Conservation (phyloP, 2,329 filamentous ascomycete species). For the Pleoardoris graminearum region DNA sequence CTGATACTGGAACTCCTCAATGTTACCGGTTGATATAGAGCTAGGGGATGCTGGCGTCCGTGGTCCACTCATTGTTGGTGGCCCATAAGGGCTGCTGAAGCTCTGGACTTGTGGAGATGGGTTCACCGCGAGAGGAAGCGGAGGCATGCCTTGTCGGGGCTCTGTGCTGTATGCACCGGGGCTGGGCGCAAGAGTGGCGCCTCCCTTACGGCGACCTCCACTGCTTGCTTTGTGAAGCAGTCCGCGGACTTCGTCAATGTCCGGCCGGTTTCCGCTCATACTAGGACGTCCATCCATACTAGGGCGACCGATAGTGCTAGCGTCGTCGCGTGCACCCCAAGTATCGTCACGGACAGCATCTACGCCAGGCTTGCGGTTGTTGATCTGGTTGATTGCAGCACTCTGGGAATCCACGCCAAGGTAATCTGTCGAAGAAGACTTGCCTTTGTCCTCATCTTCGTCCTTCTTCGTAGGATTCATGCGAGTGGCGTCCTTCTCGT, state of each 20-base stretch:
- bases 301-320: constrained; percentile 44
- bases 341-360: constrained; percentile 52
- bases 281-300: constrained; percentile 50
- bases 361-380: constrained; percentile 47
- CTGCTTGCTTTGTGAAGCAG: constrained; percentile 51
- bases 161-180: constrained; percentile 22
- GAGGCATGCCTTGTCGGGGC: constrained; percentile 31
- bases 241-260: constrained; percentile 52
- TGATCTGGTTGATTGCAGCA: constrained; percentile 51
- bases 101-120: constrained; percentile 15
- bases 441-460: constrained; percentile 30
- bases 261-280: constrained; percentile 47
- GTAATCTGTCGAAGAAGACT: constrained; percentile 40
- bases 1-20: constrained; percentile 41
- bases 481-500: constrained; percentile 64
- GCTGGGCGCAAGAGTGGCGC: constrained; percentile 30
- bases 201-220: constrained; percentile 48
- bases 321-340: constrained; percentile 48
- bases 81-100: constrained; percentile 27
- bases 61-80: constrained; percentile 20
- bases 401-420: constrained; percentile 30
- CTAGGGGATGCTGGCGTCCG: constrained; percentile 35
- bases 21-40: constrained; percentile 37
- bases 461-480: constrained; percentile 59
- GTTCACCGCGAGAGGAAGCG: constrained; percentile 34